phyloP scores from a whole-genome alignment of 1,139 yeast species.

The Sugiyamaella pinicola region DNA sequence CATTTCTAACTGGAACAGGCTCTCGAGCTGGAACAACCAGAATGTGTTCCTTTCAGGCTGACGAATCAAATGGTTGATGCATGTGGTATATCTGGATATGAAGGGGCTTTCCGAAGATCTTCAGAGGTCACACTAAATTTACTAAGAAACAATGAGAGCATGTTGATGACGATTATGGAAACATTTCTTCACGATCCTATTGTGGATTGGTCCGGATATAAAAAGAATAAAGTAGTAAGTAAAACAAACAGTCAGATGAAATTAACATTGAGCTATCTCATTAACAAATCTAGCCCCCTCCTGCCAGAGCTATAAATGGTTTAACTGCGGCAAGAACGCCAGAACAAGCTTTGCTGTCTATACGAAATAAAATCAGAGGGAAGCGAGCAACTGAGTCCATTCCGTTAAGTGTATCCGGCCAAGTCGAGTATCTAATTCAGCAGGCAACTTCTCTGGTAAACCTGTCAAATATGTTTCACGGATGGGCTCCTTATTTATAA shows the following conservation, averaged over 20 bases:
- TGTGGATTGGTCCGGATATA: slow-evolving; percentile 44
- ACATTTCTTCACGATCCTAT: slow-evolving; percentile 92
- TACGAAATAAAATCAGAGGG: slow-evolving; percentile 83
- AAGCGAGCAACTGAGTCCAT: slow-evolving; percentile 79
- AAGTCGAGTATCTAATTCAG: slow-evolving; percentile 84
- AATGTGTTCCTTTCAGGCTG: slow-evolving; percentile 88
- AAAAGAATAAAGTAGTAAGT: slow-evolving; percentile 25
- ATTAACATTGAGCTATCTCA: too few species aligned
- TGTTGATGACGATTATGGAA: slow-evolving; percentile 87
- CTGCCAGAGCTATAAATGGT: slow-evolving; percentile 30
- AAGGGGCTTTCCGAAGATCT: slow-evolving; percentile 82
- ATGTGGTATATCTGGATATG: slow-evolving; percentile 86
- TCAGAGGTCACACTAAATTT: slow-evolving; percentile 82
- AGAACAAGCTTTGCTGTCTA: slow-evolving; percentile 69
- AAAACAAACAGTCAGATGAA: background rate
- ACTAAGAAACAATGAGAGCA: slow-evolving; percentile 79
- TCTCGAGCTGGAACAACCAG: slow-evolving; percentile 70
- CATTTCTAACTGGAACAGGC: slow-evolving; percentile 36
- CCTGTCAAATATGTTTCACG: slow-evolving; percentile 85
- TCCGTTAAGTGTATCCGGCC: slow-evolving; percentile 89
- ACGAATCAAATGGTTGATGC: slow-evolving; percentile 91
- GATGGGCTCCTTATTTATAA: slow-evolving; percentile 85
- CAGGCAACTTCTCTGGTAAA: slow-evolving; percentile 76
- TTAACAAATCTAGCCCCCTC: slow-evolving; percentile 6
- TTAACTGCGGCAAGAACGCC: slow-evolving; percentile 47